A percentile compares a stretch with the other conserved stretches of the same genome.
Conservation (phyloP, 108 stramenopile genomes). For the Cyclostephanos invisitatus region DNA sequence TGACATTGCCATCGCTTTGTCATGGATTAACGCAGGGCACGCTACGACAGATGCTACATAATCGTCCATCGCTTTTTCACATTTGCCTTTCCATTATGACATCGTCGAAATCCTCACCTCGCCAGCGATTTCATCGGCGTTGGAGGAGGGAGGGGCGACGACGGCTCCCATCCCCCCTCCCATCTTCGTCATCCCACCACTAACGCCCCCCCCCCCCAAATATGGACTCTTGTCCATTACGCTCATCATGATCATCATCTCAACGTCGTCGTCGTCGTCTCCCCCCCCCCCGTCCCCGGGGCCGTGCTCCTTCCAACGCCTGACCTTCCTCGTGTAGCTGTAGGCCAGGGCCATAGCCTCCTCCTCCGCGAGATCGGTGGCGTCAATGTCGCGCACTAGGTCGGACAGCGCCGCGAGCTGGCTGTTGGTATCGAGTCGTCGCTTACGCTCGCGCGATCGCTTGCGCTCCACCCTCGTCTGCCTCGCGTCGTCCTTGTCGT, state of each 20-base stretch:
- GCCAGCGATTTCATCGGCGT: too few species aligned
- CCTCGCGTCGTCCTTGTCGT: constrained; percentile 36
- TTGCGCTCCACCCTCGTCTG: constrained; percentile 77
- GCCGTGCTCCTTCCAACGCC: background rate
- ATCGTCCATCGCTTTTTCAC: too few species aligned
- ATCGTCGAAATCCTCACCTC: too few species aligned
- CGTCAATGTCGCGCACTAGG: constrained; percentile 67
- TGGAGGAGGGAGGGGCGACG: background rate
- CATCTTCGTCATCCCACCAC: too few species aligned
- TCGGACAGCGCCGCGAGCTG: constrained; percentile 72
- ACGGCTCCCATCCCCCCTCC: background rate
- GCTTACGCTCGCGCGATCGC: constrained; percentile 78
- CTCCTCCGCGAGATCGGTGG: constrained; percentile 52
- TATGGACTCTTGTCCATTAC: too few species aligned
- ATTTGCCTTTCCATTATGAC: too few species aligned
- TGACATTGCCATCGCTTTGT: too few species aligned
- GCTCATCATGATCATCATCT: background rate
- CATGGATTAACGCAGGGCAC: too few species aligned
- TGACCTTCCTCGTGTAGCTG: background rate
- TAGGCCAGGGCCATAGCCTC: constrained; percentile 2
- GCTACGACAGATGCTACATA: too few species aligned
- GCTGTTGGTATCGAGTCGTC: constrained; percentile 75
- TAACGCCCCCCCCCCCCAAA: too few species aligned
- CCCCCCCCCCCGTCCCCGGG: background rate
- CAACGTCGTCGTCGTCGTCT: background rate